Conservation (phyloP, 148 eudicot species). For the Cornus kousa region DNA sequence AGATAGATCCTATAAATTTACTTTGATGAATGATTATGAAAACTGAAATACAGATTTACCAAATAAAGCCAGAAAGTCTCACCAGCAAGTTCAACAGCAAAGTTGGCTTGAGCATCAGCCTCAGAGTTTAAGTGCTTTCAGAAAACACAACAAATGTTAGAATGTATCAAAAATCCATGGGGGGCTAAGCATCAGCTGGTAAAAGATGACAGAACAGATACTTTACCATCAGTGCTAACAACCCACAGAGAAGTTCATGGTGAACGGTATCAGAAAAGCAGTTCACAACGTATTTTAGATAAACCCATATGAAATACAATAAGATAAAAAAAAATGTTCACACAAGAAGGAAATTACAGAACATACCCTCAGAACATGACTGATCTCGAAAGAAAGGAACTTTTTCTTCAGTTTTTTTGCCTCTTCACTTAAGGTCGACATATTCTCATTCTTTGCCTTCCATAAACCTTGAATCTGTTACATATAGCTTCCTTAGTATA, state of each 20-base stretch:
- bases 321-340: background rate
- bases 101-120: constrained; percentile 88
- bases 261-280: background rate
- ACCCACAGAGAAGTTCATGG: background rate
- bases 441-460: constrained; percentile 56
- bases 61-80: constrained; percentile 11
- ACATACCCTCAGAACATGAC: constrained; percentile 75
- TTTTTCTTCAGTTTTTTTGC: constrained; percentile 64
- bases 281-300: background rate
- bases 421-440: constrained; percentile 52
- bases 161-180: background rate
- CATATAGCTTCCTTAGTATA: constrained; percentile 11
- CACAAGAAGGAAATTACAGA: background rate
- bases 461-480: constrained; percentile 74
- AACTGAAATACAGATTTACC: background rate
- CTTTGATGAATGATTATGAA: background rate
- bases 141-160: constrained; percentile 8
- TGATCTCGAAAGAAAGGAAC: constrained; percentile 62
- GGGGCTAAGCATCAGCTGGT: background rate
- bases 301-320: background rate
- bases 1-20: background rate
- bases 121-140: constrained; percentile 65
- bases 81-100: constrained; percentile 65
- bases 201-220: background rate
- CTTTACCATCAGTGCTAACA: background rate